Conservation (phyloP, 305 asterid species). For the Fraxinus latifolia region DNA sequence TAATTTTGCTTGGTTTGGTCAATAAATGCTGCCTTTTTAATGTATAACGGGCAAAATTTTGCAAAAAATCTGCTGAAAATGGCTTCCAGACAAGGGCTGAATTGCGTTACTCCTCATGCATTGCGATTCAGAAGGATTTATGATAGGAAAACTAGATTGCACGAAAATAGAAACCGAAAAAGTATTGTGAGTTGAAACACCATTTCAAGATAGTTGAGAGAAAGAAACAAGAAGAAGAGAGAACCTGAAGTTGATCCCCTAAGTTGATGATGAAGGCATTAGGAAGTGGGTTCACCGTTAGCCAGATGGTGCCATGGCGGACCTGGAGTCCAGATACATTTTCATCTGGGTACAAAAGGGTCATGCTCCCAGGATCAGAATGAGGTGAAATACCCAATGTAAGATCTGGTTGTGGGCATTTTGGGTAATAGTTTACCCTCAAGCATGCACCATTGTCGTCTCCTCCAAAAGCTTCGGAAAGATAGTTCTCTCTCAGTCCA, state of each 20-base stretch:
- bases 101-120: neutral
- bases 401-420: constrained; percentile 87
- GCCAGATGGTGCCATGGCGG: constrained; percentile 48
- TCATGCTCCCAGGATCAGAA: constrained; percentile 79
- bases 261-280: constrained; percentile 72
- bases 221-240: neutral
- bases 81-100: neutral
- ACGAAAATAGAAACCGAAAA: neutral
- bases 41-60: neutral
- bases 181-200: neutral
- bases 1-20: neutral
- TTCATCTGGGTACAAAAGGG: constrained; percentile 66
- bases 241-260: constrained; percentile 83
- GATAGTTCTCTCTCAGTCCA: constrained; percentile 40
- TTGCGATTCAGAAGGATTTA: neutral
- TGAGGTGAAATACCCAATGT: constrained; percentile 80
- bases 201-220: neutral
- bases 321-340: constrained; percentile 78
- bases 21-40: neutral
- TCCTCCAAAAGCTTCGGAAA: constrained; percentile 68
- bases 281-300: constrained; percentile 62
- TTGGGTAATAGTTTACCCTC: constrained; percentile 72
- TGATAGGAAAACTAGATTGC: neutral
- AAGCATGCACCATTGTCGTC: constrained; percentile 53
- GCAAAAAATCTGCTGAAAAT: neutral